These are phyloP conservation scores for Triticum monococcum DNA, from an alignment of 176 grass and related monocot genomes.

Conservation along the genomic window DNA sequence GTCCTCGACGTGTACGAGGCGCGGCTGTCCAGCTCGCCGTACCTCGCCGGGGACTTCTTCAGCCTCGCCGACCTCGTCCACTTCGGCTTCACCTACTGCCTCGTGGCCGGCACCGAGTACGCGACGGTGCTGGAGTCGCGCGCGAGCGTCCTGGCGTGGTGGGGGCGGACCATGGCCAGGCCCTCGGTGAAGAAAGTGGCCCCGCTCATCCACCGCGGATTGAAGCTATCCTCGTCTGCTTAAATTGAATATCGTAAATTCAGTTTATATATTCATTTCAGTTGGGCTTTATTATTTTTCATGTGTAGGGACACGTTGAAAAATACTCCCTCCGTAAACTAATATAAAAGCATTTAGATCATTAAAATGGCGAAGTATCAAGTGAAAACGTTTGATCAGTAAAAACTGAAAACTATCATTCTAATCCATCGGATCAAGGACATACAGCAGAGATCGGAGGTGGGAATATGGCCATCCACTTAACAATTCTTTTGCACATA, in stretches of 20 bases:
- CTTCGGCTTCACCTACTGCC: slow-evolving; percentile 22
- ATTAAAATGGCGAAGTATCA: too few relatives aligned
- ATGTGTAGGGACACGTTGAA: too few relatives aligned
- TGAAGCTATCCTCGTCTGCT: neutral
- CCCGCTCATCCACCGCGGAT: neutral
- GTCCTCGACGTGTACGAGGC: slow-evolving; percentile 47
- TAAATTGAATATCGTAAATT: neutral
- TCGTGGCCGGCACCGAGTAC: slow-evolving; percentile 36
- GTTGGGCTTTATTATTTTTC: too few relatives aligned
- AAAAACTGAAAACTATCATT: too few relatives aligned
- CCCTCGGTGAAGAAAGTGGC: slow-evolving; percentile 38
- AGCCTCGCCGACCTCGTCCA: slow-evolving; percentile 57
- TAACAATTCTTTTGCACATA: too few relatives aligned
- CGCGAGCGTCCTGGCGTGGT: slow-evolving; percentile 41
- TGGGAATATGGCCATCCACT: too few relatives aligned
- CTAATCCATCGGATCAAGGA: too few relatives aligned
- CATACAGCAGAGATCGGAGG: too few relatives aligned
- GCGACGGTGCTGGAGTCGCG: slow-evolving; percentile 7
- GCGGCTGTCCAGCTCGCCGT: slow-evolving; percentile 1
- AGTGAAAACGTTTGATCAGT: too few relatives aligned
- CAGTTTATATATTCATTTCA: neutral
- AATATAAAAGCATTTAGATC: too few relatives aligned
- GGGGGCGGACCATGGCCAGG: slow-evolving; percentile 31
- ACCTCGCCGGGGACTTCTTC: slow-evolving; percentile 44
- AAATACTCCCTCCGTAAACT: too few relatives aligned